Conservation (phyloP, 1,284 basidiomycete genomes). For the Irpex sp. region DNA sequence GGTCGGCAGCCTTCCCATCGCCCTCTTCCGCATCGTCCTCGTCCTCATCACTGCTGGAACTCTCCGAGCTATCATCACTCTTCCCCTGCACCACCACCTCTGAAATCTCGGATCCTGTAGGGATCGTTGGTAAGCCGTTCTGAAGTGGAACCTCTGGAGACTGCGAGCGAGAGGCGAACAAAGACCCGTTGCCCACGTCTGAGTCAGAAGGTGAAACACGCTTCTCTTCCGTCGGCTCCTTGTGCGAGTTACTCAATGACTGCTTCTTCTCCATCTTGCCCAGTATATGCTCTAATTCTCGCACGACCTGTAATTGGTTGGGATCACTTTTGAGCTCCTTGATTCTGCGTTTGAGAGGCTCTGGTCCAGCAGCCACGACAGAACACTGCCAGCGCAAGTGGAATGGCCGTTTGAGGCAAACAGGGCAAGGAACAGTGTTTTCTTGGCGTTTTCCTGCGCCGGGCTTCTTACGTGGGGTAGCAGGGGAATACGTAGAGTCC, state of each 20-base stretch:
- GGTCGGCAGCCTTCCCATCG: not conserved
- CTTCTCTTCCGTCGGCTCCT: not conserved
- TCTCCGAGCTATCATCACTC: constrained; percentile 28
- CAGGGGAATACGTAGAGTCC: not conserved
- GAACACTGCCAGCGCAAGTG: constrained; percentile 21
- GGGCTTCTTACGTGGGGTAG: not conserved
- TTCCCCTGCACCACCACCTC: constrained; percentile 26
- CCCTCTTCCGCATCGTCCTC: constrained; percentile 14
- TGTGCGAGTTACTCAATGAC: not conserved
- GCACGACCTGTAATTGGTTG: constrained; percentile 11
- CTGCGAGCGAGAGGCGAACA: not conserved
- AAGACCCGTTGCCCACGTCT: not conserved
- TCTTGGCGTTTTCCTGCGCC: not conserved
- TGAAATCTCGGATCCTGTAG: constrained; percentile 26
- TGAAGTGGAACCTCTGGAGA: constrained; percentile 6
- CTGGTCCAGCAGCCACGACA: constrained; percentile 16
- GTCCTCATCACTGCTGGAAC: constrained; percentile 17
- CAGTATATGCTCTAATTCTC: constrained; percentile 16
- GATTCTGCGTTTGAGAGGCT: constrained; percentile 18
- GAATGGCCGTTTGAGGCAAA: constrained; percentile 15
- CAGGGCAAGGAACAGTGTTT: constrained; percentile 11
- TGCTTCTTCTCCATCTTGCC: constrained; percentile 6
- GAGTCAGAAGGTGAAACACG: not conserved
- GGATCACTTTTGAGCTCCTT: constrained; percentile 14
- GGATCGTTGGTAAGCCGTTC: constrained; percentile 12